Evolutionary conservation across 2,329 filamentous ascomycete genomes (phyloP).

Genomic region (Claviceps spartinae): DNA sequence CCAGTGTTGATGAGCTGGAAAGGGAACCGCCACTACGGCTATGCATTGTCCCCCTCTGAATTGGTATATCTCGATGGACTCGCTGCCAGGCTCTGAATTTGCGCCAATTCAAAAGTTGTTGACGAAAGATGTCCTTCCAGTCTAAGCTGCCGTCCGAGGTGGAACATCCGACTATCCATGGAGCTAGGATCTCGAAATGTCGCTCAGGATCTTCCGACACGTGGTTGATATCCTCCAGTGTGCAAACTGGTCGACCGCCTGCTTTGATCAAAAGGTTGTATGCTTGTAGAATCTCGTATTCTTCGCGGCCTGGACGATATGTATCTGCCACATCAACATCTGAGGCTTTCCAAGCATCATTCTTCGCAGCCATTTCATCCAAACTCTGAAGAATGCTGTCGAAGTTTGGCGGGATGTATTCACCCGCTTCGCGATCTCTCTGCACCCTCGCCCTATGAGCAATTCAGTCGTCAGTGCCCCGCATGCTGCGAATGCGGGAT

Average conservation of each 20-base stretch:
- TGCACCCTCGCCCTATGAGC: background rate
- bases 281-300: slow-evolving; percentile 4
- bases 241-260: slow-evolving; percentile 3
- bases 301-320: slow-evolving; percentile 3
- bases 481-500: background rate
- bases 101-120: slow-evolving; percentile 4
- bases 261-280: slow-evolving; percentile 3
- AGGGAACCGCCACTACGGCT: background rate
- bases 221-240: background rate
- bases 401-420: slow-evolving; percentile 2
- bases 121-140: slow-evolving; percentile 4
- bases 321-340: background rate
- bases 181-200: background rate
- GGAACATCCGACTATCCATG: background rate
- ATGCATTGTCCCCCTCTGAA: background rate
- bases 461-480: background rate
- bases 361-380: slow-evolving; percentile 6
- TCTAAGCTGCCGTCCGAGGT: background rate
- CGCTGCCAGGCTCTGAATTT: slow-evolving; percentile 3
- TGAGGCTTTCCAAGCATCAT: background rate
- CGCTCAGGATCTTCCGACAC: slow-evolving; percentile 2
- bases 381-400: slow-evolving; percentile 3
- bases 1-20: background rate
- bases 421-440: slow-evolving; percentile 4
- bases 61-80: background rate